phyloP scores from a whole-genome alignment of 2,329 filamentous ascomycete species.

The Emydomyces testavorans region DNA sequence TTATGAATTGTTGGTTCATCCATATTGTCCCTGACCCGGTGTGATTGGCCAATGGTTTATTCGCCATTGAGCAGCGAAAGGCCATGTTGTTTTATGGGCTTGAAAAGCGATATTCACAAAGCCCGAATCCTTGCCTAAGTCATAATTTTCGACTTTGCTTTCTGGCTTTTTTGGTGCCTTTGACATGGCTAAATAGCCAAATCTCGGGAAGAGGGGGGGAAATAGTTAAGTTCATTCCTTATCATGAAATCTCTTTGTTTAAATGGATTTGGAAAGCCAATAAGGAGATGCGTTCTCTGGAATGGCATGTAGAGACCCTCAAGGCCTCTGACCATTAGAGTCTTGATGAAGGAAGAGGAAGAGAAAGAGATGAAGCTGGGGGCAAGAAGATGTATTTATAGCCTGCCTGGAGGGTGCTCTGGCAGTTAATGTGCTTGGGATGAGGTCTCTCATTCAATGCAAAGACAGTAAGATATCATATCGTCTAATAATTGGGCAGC shows the following conservation, averaged over 20 bases:
- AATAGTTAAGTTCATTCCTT: too few relatives aligned
- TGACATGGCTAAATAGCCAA: too few relatives aligned
- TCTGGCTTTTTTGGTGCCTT: too few relatives aligned
- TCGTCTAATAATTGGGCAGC: not conserved
- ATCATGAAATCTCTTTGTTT: too few relatives aligned
- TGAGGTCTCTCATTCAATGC: not conserved
- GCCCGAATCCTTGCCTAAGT: not conserved
- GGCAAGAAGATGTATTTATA: not conserved
- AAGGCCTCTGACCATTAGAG: not conserved
- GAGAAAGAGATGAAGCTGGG: not conserved
- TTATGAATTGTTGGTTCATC: not conserved
- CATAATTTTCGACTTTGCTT: too few relatives aligned
- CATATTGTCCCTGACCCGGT: not conserved
- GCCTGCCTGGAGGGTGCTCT: not conserved
- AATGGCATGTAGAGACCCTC: not conserved
- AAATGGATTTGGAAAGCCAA: not conserved
- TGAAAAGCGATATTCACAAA: too few relatives aligned
- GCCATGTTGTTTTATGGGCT: not conserved
- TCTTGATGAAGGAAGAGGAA: not conserved
- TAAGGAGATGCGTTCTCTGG: not conserved
- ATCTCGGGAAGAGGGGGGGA: too few relatives aligned
- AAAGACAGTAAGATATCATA: not conserved
- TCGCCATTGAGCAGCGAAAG: not conserved
- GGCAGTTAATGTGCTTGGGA: not conserved
- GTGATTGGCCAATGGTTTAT: not conserved